Conservation (phyloP, 2,329 filamentous ascomycete species). For the Neurospora crassa region DNA sequence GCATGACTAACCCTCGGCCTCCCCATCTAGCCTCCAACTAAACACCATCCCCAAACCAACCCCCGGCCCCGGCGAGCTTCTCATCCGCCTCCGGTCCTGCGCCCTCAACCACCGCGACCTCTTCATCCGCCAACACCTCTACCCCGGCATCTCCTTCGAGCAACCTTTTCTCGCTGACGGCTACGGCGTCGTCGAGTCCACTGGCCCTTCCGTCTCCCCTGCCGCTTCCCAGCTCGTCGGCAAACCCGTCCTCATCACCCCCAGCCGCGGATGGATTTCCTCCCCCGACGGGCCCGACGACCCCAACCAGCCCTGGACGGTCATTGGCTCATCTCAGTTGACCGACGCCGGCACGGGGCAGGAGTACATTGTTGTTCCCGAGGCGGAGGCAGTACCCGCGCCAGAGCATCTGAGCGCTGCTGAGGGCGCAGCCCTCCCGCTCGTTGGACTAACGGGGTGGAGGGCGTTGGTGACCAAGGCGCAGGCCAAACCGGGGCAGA, state of each 20-base stretch:
- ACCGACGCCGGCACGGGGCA: slow-evolving; percentile 62
- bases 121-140: slow-evolving; percentile 86
- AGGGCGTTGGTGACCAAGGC: slow-evolving; percentile 74
- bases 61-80: slow-evolving; percentile 57
- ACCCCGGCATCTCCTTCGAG: slow-evolving; percentile 74
- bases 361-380: slow-evolving; percentile 62
- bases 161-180: slow-evolving; percentile 77
- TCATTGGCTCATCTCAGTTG: slow-evolving; percentile 59
- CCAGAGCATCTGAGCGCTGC: slow-evolving; percentile 61
- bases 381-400: slow-evolving; percentile 63
- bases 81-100: slow-evolving; percentile 67
- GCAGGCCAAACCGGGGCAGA: slow-evolving; percentile 53
- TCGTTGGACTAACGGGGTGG: slow-evolving; percentile 84
- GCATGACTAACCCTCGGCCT: slow-evolving; percentile 5
- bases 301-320: slow-evolving; percentile 39
- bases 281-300: slow-evolving; percentile 66
- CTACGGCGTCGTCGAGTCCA: slow-evolving; percentile 59
- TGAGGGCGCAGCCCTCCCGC: slow-evolving; percentile 75
- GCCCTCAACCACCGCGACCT: slow-evolving; percentile 93
- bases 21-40: slow-evolving; percentile 40
- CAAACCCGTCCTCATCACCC: slow-evolving; percentile 69
- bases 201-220: slow-evolving; percentile 39
- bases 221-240: slow-evolving; percentile 29
- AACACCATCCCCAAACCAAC: slow-evolving; percentile 52
- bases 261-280: slow-evolving; percentile 67